phyloP scores from a whole-genome alignment of 1,284 basidiomycete genomes.

The Phenoliferia sp. region DNA sequence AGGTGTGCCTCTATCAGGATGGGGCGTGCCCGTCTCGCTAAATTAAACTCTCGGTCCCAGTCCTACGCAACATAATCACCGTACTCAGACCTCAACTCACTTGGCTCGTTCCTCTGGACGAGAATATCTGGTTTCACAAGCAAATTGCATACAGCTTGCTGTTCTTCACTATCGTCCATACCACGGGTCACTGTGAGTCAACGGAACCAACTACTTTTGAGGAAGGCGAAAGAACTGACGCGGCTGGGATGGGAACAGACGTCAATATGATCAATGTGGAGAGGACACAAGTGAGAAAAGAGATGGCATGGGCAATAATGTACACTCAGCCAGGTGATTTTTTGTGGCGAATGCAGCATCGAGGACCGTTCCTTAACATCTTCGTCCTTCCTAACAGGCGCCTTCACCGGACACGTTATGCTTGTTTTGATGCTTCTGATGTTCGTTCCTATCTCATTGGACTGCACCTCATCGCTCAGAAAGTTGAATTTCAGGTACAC shows the following conservation, averaged over 20 bases:
- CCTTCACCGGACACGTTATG: constrained; percentile 75
- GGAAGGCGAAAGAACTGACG: too few species aligned
- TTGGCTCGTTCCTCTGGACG: constrained; percentile 78
- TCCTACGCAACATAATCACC: constrained; percentile 76
- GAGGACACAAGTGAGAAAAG: constrained; percentile 58
- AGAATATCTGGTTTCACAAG: constrained; percentile 81
- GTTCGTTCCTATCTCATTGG: constrained; percentile 22
- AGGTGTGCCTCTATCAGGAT: constrained; percentile 39
- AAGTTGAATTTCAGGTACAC: constrained; percentile 24
- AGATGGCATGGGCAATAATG: constrained; percentile 71
- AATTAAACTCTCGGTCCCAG: constrained; percentile 24
- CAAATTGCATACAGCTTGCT: constrained; percentile 86
- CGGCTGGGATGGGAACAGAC: constrained; percentile 39
- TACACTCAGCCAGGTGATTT: constrained; percentile 59
- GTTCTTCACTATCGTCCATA: constrained; percentile 66
- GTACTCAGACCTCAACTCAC: constrained; percentile 59
- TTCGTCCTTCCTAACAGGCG: constrained; percentile 47
- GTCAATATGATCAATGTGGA: constrained; percentile 80
- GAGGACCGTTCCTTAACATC: neutral
- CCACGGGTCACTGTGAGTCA: constrained; percentile 64
- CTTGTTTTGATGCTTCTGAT: constrained; percentile 72
- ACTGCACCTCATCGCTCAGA: neutral
- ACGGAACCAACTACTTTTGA: neutral
- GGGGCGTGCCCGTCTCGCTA: neutral
- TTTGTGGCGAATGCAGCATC: neutral